A percentile compares a stretch with the other conserved stretches of the same genome.
Conservation (phyloP, 805 yeast species). For the Cyberlindnera euphorbiiphila region DNA sequence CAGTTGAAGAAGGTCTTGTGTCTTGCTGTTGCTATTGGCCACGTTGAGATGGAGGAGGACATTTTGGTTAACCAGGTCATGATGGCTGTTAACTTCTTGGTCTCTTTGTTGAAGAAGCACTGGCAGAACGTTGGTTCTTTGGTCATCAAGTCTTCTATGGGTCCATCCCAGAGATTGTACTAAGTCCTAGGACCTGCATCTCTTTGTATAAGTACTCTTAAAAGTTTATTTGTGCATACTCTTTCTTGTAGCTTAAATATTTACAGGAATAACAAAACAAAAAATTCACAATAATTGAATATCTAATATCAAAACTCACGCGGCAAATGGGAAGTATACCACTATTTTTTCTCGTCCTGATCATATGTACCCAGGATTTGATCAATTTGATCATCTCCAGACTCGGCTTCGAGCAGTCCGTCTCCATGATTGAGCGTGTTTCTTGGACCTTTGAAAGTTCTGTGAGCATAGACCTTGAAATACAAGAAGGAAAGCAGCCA, state of each 20-base stretch:
- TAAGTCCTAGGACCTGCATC: slow-evolving; percentile 39
- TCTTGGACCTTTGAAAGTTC: slow-evolving; percentile 54
- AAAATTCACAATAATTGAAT: neutral
- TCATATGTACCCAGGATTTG: slow-evolving; percentile 4
- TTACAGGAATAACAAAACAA: neutral
- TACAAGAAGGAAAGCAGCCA: slow-evolving; percentile 53
- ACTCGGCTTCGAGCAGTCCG: slow-evolving; percentile 1
- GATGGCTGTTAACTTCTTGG: slow-evolving; percentile 99
- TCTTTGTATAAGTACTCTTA: slow-evolving; percentile 2
- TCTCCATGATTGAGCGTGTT: slow-evolving; percentile 1
- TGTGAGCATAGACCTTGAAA: slow-evolving; percentile 49
- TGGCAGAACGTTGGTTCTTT: slow-evolving; percentile 99
- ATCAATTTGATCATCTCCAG: slow-evolving; percentile 4
- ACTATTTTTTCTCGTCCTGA: slow-evolving; percentile 6
- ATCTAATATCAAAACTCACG: too few species aligned
- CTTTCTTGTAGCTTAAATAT: neutral
- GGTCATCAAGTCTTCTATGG: slow-evolving; percentile 99
- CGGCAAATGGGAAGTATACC: too few species aligned
- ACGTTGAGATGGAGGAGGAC: slow-evolving; percentile 99
- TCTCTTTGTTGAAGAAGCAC: slow-evolving; percentile 99
- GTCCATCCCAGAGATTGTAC: slow-evolving; percentile 99
- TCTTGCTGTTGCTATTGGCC: slow-evolving; percentile 98
- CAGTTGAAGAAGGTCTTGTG: slow-evolving; percentile 99
- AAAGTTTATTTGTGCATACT: neutral
- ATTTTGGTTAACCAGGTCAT: slow-evolving; percentile 94